These are phyloP conservation scores for Phlegmacium glaucopus DNA, from an alignment of 768 basidiomycete genomes.

Conservation along the genomic window DNA sequence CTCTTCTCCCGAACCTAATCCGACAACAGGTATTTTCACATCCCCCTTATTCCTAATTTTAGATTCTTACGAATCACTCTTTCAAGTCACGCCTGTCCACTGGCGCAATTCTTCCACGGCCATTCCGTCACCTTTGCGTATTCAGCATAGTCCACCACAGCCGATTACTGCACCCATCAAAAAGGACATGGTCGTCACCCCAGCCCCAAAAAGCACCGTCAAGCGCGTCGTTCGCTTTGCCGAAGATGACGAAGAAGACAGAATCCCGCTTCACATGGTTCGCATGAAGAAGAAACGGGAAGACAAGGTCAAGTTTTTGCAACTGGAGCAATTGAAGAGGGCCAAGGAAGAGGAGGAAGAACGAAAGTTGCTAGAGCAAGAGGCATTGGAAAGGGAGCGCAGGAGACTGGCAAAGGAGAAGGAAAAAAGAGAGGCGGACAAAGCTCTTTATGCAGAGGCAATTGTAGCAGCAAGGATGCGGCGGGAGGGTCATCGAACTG, in stretches of 20 bases:
- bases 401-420: slow-evolving; percentile 43
- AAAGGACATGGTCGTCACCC: slow-evolving; percentile 3
- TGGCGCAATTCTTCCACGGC: slow-evolving; percentile 34
- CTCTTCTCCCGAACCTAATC: slow-evolving; percentile 4
- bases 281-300: slow-evolving; percentile 71
- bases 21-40: slow-evolving; percentile 8
- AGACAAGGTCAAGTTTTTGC: slow-evolving; percentile 67
- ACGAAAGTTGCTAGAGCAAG: slow-evolving; percentile 39
- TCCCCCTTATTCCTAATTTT: neutral
- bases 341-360: slow-evolving; percentile 47
- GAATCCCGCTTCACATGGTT: slow-evolving; percentile 66
- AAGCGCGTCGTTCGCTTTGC: slow-evolving; percentile 65
- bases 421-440: slow-evolving; percentile 54
- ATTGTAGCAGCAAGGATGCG: slow-evolving; percentile 57
- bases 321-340: slow-evolving; percentile 54
- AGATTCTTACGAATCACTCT: too few species aligned
- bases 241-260: slow-evolving; percentile 65
- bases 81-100: slow-evolving; percentile 18
- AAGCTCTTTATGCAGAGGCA: slow-evolving; percentile 52
- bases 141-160: slow-evolving; percentile 27
- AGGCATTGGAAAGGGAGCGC: slow-evolving; percentile 46
- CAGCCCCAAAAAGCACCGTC: slow-evolving; percentile 17
- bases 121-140: slow-evolving; percentile 50
- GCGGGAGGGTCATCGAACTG: slow-evolving; percentile 55
- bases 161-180: neutral